Conservation (phyloP, 768 basidiomycete genomes). For the Mycena indigotica region DNA sequence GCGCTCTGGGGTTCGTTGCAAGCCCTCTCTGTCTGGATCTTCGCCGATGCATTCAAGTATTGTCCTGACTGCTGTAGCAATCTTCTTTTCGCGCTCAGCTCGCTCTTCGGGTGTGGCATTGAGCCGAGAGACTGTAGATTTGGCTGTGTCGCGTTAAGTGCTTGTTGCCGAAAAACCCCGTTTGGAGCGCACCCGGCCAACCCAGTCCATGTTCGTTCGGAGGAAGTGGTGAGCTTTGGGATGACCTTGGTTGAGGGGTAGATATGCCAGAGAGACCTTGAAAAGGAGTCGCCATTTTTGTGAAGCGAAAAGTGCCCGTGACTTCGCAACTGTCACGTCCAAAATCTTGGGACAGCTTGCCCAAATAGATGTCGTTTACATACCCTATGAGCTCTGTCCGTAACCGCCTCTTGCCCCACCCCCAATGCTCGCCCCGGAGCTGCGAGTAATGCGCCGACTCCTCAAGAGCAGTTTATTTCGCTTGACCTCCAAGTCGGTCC, state of each 20-base stretch:
- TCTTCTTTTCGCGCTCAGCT: conserved; percentile 68
- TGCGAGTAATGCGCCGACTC: neutral
- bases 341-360: neutral
- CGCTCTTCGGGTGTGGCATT: conserved; percentile 78
- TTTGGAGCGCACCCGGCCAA: conserved; percentile 74
- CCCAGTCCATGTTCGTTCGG: conserved; percentile 70
- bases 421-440: neutral
- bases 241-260: conserved; percentile 56
- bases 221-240: conserved; percentile 39
- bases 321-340: too few relatives aligned
- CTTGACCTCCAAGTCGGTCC: neutral
- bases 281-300: conserved; percentile 36
- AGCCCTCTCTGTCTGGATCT: conserved; percentile 93
- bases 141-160: conserved; percentile 54
- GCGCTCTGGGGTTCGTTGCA: conserved; percentile 88
- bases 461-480: neutral
- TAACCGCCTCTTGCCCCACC: neutral
- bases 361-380: neutral
- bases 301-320: neutral
- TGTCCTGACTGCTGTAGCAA: conserved; percentile 83
- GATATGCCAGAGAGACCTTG: conserved; percentile 65
- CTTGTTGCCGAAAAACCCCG: neutral
- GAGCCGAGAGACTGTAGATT: conserved; percentile 84
- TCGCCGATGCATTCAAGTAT: conserved; percentile 98
- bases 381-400: neutral